Conservation (phyloP, 495 filamentous ascomycete genomes). For the Podospora australis region DNA sequence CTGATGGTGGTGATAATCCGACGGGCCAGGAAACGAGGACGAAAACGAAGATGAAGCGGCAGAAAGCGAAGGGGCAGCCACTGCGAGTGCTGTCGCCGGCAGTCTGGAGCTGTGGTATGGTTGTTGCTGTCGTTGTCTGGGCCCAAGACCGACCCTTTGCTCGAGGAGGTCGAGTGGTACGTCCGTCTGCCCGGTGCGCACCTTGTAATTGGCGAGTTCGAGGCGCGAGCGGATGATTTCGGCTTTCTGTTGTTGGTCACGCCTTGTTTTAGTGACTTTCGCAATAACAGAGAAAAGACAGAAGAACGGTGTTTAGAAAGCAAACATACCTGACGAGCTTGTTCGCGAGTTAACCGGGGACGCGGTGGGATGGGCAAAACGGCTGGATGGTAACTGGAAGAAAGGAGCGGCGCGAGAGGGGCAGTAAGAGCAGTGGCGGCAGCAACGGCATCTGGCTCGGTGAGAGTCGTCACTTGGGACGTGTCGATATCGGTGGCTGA, state of each 20-base stretch:
- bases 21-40: too few relatives aligned
- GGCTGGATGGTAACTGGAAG: too few relatives aligned
- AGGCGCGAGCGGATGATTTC: slow-evolving; percentile 45
- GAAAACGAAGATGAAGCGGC: too few relatives aligned
- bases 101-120: background rate
- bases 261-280: background rate
- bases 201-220: slow-evolving; percentile 47
- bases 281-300: background rate
- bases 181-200: slow-evolving; percentile 45
- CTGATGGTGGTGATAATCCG: too few relatives aligned
- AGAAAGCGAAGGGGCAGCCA: background rate
- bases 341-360: slow-evolving; percentile 31
- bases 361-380: too few relatives aligned
- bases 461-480: slow-evolving; percentile 32
- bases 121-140: background rate
- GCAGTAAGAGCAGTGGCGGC: background rate
- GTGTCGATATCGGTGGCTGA: slow-evolving; percentile 31
- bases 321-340: slow-evolving; percentile 33
- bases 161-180: slow-evolving; percentile 41
- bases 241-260: slow-evolving; percentile 32
- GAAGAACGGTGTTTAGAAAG: background rate
- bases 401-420: too few relatives aligned
- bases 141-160: slow-evolving; percentile 17
- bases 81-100: background rate
- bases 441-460: slow-evolving; percentile 30